Conservation (phyloP, 2,329 filamentous ascomycete species). For the Herpotrichia juniperi region DNA sequence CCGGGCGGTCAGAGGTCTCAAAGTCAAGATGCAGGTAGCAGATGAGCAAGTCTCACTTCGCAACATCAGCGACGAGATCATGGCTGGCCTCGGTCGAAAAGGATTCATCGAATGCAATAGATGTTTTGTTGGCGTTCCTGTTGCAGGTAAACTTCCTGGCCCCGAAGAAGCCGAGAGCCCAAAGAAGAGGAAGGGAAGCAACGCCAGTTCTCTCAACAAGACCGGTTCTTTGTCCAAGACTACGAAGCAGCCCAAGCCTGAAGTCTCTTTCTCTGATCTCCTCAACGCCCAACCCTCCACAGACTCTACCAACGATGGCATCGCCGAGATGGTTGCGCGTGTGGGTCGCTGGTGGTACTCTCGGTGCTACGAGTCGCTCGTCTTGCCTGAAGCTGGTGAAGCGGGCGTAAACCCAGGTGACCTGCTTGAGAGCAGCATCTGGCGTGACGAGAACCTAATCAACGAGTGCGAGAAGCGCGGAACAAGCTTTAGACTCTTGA, state of each 20-base stretch:
- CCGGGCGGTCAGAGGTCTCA: slow-evolving; percentile 71
- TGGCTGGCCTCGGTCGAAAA: slow-evolving; percentile 69
- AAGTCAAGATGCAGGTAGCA: slow-evolving; percentile 69
- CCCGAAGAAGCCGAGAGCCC: slow-evolving; percentile 29
- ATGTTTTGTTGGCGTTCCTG: slow-evolving; percentile 79
- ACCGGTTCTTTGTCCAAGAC: slow-evolving; percentile 12
- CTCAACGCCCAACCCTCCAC: slow-evolving; percentile 38
- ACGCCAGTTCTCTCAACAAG: slow-evolving; percentile 29
- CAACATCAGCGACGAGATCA: slow-evolving; percentile 60
- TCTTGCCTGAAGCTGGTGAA: slow-evolving; percentile 48
- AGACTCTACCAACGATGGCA: slow-evolving; percentile 73
- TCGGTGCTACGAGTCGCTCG: slow-evolving; percentile 81
- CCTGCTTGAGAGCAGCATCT: slow-evolving; percentile 69
- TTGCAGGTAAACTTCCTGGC: slow-evolving; percentile 57
- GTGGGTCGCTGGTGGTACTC: slow-evolving; percentile 98
- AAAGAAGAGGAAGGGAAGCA: slow-evolving; percentile 33
- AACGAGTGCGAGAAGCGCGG: slow-evolving; percentile 85
- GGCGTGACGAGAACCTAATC: slow-evolving; percentile 76
- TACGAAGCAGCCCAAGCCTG: slow-evolving; percentile 31
- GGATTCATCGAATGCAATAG: slow-evolving; percentile 76
- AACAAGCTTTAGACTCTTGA: slow-evolving; percentile 87
- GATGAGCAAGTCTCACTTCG: slow-evolving; percentile 66
- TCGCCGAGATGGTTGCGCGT: slow-evolving; percentile 88
- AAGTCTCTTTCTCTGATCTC: slow-evolving; percentile 45
- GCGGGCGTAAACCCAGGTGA: slow-evolving; percentile 40